These are phyloP conservation scores for Vitis labrusca DNA, from an alignment of 164 flowering plant species.

Conservation along the genomic window DNA sequence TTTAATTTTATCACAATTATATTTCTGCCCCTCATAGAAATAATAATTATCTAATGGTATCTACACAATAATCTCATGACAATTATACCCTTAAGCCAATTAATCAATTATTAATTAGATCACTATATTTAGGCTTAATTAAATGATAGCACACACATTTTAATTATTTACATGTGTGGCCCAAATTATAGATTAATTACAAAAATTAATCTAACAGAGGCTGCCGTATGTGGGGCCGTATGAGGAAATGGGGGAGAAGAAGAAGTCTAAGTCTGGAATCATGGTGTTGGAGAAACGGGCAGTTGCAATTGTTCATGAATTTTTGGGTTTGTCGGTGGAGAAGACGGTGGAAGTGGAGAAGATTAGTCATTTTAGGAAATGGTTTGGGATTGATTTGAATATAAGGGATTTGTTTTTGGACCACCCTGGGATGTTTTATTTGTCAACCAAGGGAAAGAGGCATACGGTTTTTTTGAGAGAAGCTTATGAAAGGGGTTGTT, in stretches of 20 bases:
- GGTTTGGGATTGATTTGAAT: slow-evolving; percentile 82
- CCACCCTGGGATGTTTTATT: slow-evolving; percentile 87
- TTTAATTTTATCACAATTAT: too few relatives aligned
- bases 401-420: slow-evolving; percentile 86
- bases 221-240: slow-evolving; percentile 79
- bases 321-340: slow-evolving; percentile 84
- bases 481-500: slow-evolving; percentile 73
- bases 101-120: too few relatives aligned
- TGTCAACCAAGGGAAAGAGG: slow-evolving; percentile 77
- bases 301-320: slow-evolving; percentile 82
- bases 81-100: too few relatives aligned
- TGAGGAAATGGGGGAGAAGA: slow-evolving; percentile 42
- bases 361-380: slow-evolving; percentile 88
- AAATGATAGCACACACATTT: too few relatives aligned
- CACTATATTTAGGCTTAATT: too few relatives aligned
- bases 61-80: too few relatives aligned
- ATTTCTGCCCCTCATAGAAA: too few relatives aligned
- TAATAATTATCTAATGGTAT: too few relatives aligned
- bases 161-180: too few relatives aligned
- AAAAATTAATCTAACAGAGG: too few relatives aligned
- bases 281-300: slow-evolving; percentile 76
- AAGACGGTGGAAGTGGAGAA: slow-evolving; percentile 95
- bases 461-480: slow-evolving; percentile 84
- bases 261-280: slow-evolving; percentile 39
- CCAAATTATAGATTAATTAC: too few relatives aligned